Base-by-base conservation (phyloP, 495 filamentous ascomycete genomes). In the Aspergillus egyptiacus region DNA sequence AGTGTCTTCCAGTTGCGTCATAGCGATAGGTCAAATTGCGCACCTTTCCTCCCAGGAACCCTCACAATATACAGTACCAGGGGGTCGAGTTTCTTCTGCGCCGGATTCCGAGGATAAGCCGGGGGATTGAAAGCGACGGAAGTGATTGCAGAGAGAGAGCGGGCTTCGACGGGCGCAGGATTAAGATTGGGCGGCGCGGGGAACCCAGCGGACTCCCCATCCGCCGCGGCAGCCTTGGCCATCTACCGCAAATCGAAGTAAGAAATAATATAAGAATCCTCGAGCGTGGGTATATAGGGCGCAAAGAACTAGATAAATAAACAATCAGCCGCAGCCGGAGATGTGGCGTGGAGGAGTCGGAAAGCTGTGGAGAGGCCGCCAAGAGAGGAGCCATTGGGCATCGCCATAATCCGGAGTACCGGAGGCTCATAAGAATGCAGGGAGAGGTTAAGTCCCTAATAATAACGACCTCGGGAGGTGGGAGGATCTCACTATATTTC, bases 31-130 rank as follows among this genome's bases (percentile, higher is more conserved):
- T n/a, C n/a, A n/a, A n/a, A n/a, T n/a, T n/a, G n/a, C 74, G 27
- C 72, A 91, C 90, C 90, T 81, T 80, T 80, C 53, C 85, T 95
- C 11, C 93, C 91, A 2, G 91, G 91, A 0, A 97, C 91, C 47
- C 89, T 75, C 9, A 90, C 90, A 53, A 97, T 94, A 61, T 97
- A 97, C 18, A 97, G 72, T 3, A 82, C 79, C 32, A 97, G 65
- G 6, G 86, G 82, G 30, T 85, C 76, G 43, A 80, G 75, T 50
- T 68, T 73, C 48, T 72, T 66, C 52, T 83, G 79, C 9, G 78
- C 82, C n/a, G 80, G 85, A 69, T 82, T 85, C 54, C 78, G 77
- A 37, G 88, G 86, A 62, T 93, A 90, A 44, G 79, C 73, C 25
- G 91, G 91, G 32, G 93, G 91, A 61, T 93, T 89, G 33, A 87